Conservation (phyloP, 257 asterid species). For the Linderniella brevidens region DNA sequence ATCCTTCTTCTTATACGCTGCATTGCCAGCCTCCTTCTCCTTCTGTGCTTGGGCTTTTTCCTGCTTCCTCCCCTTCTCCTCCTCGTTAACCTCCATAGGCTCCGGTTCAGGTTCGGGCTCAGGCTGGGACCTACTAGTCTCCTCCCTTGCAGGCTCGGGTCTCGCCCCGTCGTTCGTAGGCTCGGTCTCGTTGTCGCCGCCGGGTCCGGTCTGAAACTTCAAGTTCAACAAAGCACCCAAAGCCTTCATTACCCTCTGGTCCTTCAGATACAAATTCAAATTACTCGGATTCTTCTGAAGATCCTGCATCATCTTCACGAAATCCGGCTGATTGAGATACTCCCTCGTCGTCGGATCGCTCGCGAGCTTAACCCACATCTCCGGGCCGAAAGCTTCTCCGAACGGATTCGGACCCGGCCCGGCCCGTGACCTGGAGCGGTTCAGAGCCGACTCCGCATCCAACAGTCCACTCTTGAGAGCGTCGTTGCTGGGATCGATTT, state of each 20-base stretch:
- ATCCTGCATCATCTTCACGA: slow-evolving; percentile 70
- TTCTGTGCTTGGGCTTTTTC: slow-evolving; percentile 43
- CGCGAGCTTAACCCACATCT: slow-evolving; percentile 75
- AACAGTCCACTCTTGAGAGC: slow-evolving; percentile 67
- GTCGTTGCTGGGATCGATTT: slow-evolving; percentile 71
- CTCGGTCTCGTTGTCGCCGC: slow-evolving; percentile 33
- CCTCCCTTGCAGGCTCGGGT: slow-evolving; percentile 8
- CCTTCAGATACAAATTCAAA: slow-evolving; percentile 56
- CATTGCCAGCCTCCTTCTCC: slow-evolving; percentile 85
- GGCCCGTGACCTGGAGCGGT: slow-evolving; percentile 20
- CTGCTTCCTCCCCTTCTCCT: slow-evolving; percentile 42
- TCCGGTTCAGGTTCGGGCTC: slow-evolving; percentile 31
- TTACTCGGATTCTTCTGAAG: slow-evolving; percentile 59
- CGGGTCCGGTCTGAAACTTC: slow-evolving; percentile 31
- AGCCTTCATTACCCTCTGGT: slow-evolving; percentile 81
- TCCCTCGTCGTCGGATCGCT: slow-evolving; percentile 50
- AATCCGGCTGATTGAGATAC: slow-evolving; percentile 64
- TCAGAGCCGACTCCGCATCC: slow-evolving; percentile 50
- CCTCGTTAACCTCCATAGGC: slow-evolving; percentile 30
- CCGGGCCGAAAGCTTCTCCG: slow-evolving; percentile 86
- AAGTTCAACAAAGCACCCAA: slow-evolving; percentile 63
- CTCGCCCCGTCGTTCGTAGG: slow-evolving; percentile 26
- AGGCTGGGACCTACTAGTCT: slow-evolving; percentile 16
- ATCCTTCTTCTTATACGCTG: slow-evolving; percentile 83
- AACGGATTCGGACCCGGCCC: slow-evolving; percentile 32